phyloP scores from a whole-genome alignment of 495 filamentous ascomycete species.

The Sabuloglossum arenarium region DNA sequence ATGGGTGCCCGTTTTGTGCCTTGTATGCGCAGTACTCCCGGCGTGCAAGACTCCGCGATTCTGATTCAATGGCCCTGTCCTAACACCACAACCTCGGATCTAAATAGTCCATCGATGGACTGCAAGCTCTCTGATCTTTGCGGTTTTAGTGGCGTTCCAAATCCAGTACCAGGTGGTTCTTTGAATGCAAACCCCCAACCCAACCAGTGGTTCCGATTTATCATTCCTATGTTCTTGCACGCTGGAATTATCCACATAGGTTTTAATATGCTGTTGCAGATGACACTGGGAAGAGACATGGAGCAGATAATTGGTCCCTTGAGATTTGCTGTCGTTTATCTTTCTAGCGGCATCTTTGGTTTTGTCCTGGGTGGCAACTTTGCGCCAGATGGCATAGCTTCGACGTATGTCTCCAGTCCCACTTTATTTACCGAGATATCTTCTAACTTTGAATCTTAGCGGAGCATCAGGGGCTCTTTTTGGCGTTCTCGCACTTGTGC shows the following conservation, averaged over 20 bases:
- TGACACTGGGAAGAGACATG: slow-evolving; percentile 76
- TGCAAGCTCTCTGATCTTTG: slow-evolving; percentile 66
- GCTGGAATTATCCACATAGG: slow-evolving; percentile 83
- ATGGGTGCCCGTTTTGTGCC: slow-evolving; percentile 88
- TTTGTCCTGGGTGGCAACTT: slow-evolving; percentile 93
- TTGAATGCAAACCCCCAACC: slow-evolving; percentile 34
- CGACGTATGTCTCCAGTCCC: slow-evolving; percentile 22
- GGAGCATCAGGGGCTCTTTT: slow-evolving; percentile 83
- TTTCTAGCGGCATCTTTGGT: slow-evolving; percentile 83
- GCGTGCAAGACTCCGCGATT: slow-evolving; percentile 35
- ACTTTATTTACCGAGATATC: neutral
- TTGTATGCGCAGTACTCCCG: slow-evolving; percentile 72
- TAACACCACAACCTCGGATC: slow-evolving; percentile 37
- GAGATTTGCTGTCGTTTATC: slow-evolving; percentile 72
- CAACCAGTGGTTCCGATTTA: slow-evolving; percentile 94
- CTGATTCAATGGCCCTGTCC: slow-evolving; percentile 51
- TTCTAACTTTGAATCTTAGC: neutral
- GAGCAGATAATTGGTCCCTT: slow-evolving; percentile 70
- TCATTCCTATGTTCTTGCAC: slow-evolving; percentile 86
- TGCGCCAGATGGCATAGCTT: slow-evolving; percentile 55
- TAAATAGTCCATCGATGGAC: slow-evolving; percentile 20
- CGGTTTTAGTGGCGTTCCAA: slow-evolving; percentile 53
- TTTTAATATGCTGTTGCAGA: slow-evolving; percentile 83
- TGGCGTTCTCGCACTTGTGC: slow-evolving; percentile 67
- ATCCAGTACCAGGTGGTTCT: slow-evolving; percentile 25